A percentile compares a stretch with the other conserved stretches of the same genome.
Conservation (phyloP, 2,329 filamentous ascomycete species). For the Cadophora malorum region DNA sequence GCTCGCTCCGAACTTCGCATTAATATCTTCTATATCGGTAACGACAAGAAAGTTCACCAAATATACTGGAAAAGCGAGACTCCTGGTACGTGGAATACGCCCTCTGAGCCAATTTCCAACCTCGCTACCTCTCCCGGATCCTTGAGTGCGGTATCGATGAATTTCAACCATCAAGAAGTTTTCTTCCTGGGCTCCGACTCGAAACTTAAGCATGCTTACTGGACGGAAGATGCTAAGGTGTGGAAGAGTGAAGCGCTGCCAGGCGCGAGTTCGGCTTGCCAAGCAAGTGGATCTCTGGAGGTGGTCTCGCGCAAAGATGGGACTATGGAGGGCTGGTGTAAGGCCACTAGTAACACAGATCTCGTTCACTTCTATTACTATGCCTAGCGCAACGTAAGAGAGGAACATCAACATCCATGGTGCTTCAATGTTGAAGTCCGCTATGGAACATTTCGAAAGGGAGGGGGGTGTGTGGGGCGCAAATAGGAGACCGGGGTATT, state of each 20-base stretch:
- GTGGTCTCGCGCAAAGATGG: conserved; percentile 1
- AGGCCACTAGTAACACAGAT: not conserved
- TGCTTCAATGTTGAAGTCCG: not conserved
- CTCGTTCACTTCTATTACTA: conserved; percentile 6
- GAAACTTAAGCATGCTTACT: not conserved
- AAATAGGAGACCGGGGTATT: no score
- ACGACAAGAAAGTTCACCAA: not conserved
- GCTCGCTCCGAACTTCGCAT: conserved; percentile 2
- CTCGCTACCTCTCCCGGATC: not conserved
- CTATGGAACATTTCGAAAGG: not conserved
- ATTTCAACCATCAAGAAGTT: conserved; percentile 5
- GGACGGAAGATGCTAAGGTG: not conserved
- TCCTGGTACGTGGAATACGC: not conserved
- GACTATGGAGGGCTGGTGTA: conserved; percentile 5
- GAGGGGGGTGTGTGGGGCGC: no score
- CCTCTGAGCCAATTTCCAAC: conserved; percentile 5
- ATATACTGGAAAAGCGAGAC: conserved; percentile 7
- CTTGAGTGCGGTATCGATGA: not conserved
- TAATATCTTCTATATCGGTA: not conserved
- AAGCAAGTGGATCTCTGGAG: not conserved
- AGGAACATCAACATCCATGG: not conserved
- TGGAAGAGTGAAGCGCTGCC: conserved; percentile 4
- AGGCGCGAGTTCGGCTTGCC: not conserved
- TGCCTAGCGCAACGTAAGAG: not conserved
- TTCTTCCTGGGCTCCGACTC: not conserved